Evolutionary conservation across 371 early-diverging fungal species (phyloP).

Genomic region (Smittium mucronatum): DNA sequence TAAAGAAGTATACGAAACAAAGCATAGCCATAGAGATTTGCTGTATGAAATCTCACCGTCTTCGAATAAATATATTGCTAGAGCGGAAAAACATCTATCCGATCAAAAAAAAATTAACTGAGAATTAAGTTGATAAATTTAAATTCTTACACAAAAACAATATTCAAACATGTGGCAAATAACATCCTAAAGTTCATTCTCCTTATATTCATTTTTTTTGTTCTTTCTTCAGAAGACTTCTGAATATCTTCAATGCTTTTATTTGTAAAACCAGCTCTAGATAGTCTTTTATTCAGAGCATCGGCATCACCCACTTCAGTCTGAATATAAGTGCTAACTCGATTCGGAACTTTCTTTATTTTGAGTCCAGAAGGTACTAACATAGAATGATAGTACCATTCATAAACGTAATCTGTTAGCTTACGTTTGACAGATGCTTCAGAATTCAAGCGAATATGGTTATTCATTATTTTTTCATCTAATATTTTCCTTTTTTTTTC

Average conservation of each 20-base stretch:
- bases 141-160: background rate
- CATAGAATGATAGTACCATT: background rate
- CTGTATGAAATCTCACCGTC: background rate
- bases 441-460: background rate
- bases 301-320: background rate
- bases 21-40: background rate
- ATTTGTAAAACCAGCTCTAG: background rate
- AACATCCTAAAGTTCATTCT: background rate
- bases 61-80: background rate
- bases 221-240: background rate
- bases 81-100: background rate
- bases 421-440: background rate
- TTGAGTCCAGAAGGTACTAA: background rate
- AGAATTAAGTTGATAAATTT: no score
- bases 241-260: background rate
- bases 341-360: background rate
- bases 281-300: background rate
- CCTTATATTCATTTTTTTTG: background rate
- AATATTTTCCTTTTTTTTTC: background rate
- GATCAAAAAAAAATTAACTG: background rate
- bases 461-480: background rate
- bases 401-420: background rate
- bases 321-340: background rate
- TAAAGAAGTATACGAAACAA: background rate
- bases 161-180: background rate